Base-by-base conservation (phyloP, 2,329 filamentous ascomycete species). In the Scedosporium aurantiacum region DNA sequence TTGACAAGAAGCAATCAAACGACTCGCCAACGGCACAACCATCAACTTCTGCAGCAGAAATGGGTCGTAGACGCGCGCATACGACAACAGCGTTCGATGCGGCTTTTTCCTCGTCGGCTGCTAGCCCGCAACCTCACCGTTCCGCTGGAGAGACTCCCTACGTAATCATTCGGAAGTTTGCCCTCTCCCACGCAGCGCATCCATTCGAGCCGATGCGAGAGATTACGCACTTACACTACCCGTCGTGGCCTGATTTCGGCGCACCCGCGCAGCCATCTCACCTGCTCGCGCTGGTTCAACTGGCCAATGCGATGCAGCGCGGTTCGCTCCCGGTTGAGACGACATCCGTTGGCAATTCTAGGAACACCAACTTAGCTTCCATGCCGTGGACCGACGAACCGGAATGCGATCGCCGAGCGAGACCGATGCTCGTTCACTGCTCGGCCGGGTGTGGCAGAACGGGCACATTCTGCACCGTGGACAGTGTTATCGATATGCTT, bases 231-330 rank as follows among this genome's bases (percentile, higher is more conserved):
- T 78, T 99, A 14, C 92, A 97, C 70, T 97, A 97, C 71, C 86
- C 91, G 0, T 87, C 88, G n/a, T 99, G 94, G 94, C 94, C 94
- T 0, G 94, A 99, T 70, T 97, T 97, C 73, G 94, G 94, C 21
- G 88, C 91, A 0, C 93, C 93, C 0, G 91, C 94, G 0, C 89
- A 95, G 68, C 91, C 94, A 1, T 84, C 85, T 4, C 91, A 97
- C 68, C 80, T 99, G 1, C 80, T 99, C 16, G 89, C 88, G 1
- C 76, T 99, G 16, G 89, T 97, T n/a, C 91, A 97, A 72, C 83
- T 96, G 60, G 90, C 88, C 67, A 94, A 90, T 68, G 79, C 83
- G 40, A 91, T 86, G 82, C 88, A 80, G 76, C 87, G 73, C 66
- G 82, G 74, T 62, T 81, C 75, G 67, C 78, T 72, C 63, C 82